Conservation (phyloP, 202 grass and related monocot genomes). For the Digitaria exilis region DNA sequence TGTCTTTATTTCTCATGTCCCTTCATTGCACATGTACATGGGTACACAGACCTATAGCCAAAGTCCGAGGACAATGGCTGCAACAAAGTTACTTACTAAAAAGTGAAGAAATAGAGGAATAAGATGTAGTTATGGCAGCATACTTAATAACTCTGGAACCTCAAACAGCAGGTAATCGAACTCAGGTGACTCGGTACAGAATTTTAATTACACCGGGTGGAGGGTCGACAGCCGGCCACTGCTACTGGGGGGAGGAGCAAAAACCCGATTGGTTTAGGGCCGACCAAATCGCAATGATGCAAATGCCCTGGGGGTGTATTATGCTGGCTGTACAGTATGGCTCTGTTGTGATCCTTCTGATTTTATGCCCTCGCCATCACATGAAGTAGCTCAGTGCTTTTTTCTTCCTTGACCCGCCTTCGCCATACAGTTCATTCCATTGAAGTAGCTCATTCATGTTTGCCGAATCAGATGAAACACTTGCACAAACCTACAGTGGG, state of each 20-base stretch:
- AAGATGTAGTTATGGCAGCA: background rate
- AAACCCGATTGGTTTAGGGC: slow-evolving; percentile 51
- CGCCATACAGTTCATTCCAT: slow-evolving; percentile 97
- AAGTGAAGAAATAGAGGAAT: background rate
- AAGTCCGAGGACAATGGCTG: slow-evolving; percentile 31
- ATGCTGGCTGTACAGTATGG: slow-evolving; percentile 58
- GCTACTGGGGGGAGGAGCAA: slow-evolving; percentile 43
- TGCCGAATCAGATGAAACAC: slow-evolving; percentile 88
- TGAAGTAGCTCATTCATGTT: slow-evolving; percentile 96
- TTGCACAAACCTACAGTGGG: slow-evolving; percentile 75
- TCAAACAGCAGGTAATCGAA: slow-evolving; percentile 50
- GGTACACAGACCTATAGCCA: slow-evolving; percentile 58
- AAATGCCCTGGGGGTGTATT: slow-evolving; percentile 34
- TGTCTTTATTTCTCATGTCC: slow-evolving; percentile 50
- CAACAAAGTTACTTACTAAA: slow-evolving; percentile 33
- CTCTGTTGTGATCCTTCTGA: slow-evolving; percentile 12
- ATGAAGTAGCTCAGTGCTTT: slow-evolving; percentile 98
- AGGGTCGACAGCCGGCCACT: slow-evolving; percentile 18
- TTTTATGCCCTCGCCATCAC: slow-evolving; percentile 46
- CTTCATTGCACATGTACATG: slow-evolving; percentile 53
- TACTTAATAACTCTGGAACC: slow-evolving; percentile 13
- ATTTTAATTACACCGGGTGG: slow-evolving; percentile 52
- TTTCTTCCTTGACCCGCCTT: slow-evolving; percentile 97
- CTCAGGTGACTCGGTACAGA: slow-evolving; percentile 35
- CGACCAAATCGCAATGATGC: slow-evolving; percentile 33